Conservation (phyloP, 2,329 filamentous ascomycete species). For the Cyphellophora europaea region DNA sequence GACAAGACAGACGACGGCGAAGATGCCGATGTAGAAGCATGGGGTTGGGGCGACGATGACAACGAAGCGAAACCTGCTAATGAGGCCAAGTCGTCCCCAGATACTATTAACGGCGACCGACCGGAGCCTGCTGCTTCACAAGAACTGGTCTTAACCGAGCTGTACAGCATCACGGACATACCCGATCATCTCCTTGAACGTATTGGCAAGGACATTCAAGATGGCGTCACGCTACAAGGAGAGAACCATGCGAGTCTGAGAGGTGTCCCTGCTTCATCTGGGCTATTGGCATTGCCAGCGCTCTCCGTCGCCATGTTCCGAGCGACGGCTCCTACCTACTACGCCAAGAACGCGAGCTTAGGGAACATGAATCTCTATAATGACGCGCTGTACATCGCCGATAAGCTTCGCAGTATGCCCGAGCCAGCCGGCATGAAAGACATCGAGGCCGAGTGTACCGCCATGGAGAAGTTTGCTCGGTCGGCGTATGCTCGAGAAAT, state of each 20-base stretch:
- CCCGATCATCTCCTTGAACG: conserved; percentile 60
- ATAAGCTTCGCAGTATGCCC: conserved; percentile 39
- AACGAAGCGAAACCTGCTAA: conserved; percentile 24
- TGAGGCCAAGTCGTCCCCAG: background rate
- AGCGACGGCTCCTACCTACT: conserved; percentile 37
- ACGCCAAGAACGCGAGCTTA: conserved; percentile 33
- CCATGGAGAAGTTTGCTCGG: conserved; percentile 51
- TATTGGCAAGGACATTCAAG: conserved; percentile 30
- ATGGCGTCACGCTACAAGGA: conserved; percentile 29
- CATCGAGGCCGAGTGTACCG: conserved; percentile 40
- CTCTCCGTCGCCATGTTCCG: conserved; percentile 42
- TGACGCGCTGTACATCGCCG: conserved; percentile 50
- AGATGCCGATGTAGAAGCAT: conserved; percentile 57
- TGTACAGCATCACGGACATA: conserved; percentile 79
- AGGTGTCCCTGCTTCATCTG: conserved; percentile 26
- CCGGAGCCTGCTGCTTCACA: conserved; percentile 18
- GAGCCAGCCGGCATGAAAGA: conserved; percentile 30
- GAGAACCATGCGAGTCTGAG: conserved; percentile 27
- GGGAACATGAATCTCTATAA: conserved; percentile 59
- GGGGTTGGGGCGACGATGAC: conserved; percentile 74
- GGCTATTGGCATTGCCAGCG: conserved; percentile 36
- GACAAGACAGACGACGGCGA: conserved; percentile 17
- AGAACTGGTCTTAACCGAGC: conserved; percentile 73
- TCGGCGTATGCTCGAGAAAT: conserved; percentile 55
- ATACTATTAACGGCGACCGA: conserved; percentile 21